Evolutionary conservation across 208 protist species (phyloP), one percentile per base, ranked within the genome.

Genomic region (Tritrichomonas foetus): DNA sequence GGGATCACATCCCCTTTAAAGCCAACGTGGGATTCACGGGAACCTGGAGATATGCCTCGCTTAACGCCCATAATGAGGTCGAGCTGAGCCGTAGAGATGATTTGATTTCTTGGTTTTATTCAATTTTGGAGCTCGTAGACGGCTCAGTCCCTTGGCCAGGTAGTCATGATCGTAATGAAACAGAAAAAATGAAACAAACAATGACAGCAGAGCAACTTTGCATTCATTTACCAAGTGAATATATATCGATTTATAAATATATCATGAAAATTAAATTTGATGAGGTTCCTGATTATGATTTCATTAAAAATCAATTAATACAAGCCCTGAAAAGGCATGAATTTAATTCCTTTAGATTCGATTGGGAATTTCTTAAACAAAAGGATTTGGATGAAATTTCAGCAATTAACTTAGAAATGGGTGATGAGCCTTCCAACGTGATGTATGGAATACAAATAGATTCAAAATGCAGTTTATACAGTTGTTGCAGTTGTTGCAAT

Each of bases 71-170:
- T 36, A 16, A 57, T 1, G 44, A 20, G 3, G 39, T 36, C 20
- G 11, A n/a, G 39, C 27, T 89, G 8, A 47, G n/a, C 9, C 0
- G 78, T 0, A 3, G 78, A 53, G 78, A 89, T 57, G 78, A 89
- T 16, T 16, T 89, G 2, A 61, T 89, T n/a, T 89, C 78, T 33
- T 89, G 78, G 78, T 89, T 89, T 89, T 89, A 61, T 36, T 39
- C 25, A 20, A 16, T 53, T 41, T 16, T 89, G 1, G 78, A 89
- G 16, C 41, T 89, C 39, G 3, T 3, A 8, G 27, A 36, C 2
- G 78, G 78, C 16, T 2, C 8, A 20, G 41, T 89, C 8, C 78
- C 78, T 57, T 89, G 78, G 78, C 78, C 47, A 89, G 78, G 47
- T 20, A 89, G 78, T 57, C 27, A 20, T 39, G 27, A 57, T 39